Evolutionary conservation across 23 red algal genomes (phyloP).

Genomic region (Cyanidioschyzon merolae): DNA sequence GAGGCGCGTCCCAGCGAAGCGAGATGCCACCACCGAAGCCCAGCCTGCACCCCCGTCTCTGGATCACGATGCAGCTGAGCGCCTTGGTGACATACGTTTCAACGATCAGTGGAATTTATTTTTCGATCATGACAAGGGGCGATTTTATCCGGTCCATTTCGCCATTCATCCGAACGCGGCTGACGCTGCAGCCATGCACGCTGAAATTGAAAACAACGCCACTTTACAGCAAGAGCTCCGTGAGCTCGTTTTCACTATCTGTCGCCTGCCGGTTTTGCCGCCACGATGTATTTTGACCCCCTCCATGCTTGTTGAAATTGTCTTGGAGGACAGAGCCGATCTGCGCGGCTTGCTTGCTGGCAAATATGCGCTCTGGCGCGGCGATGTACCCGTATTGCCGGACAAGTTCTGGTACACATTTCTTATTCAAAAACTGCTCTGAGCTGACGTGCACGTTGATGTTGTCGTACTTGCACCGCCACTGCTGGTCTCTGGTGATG

Average conservation of each 20-base stretch:
- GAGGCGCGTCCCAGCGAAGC: too few relatives aligned
- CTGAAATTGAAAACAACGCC: background rate
- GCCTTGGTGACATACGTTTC: background rate
- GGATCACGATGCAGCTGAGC: background rate
- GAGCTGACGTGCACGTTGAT: too few relatives aligned
- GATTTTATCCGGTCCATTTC: background rate
- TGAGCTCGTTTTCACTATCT: background rate
- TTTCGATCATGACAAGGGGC: constrained; percentile 3
- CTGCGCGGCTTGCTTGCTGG: background rate
- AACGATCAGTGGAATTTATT: background rate
- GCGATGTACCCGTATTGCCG: background rate
- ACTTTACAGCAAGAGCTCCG: background rate
- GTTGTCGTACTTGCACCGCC: too few relatives aligned
- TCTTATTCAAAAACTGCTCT: too few relatives aligned
- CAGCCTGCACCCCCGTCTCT: too few relatives aligned
- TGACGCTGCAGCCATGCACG: background rate
- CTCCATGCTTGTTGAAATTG: background rate
- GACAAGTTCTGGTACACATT: constrained; percentile 3
- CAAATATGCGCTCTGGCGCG: background rate
- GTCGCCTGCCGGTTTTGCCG: constrained; percentile 9
- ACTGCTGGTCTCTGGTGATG: too few relatives aligned
- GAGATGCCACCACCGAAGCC: too few relatives aligned
- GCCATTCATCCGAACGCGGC: background rate
- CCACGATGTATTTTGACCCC: background rate
- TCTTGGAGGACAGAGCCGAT: background rate